Conservation (phyloP, 2,329 filamentous ascomycete genomes). For the Ascochyta viciae-villosae region DNA sequence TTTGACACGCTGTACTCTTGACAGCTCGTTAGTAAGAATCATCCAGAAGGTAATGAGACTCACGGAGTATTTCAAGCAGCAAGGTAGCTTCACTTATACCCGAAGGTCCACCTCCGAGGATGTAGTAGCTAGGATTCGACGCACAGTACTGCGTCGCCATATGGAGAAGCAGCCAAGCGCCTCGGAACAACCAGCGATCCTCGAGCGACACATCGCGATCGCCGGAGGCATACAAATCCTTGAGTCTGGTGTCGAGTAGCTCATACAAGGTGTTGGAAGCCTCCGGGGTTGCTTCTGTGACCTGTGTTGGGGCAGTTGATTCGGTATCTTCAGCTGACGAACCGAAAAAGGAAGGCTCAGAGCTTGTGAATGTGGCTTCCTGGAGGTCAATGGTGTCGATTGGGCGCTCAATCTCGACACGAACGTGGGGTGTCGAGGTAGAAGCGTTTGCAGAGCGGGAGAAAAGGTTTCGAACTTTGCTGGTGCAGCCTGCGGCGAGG, state of each 20-base stretch:
- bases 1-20: neutral
- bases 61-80: constrained; percentile 19
- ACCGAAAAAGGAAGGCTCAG: too few relatives aligned
- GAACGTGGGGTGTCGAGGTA: neutral
- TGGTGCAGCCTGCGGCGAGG: constrained; percentile 11
- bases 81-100: constrained; percentile 5
- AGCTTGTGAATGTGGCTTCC: neutral
- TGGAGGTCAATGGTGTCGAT: neutral
- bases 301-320: neutral
- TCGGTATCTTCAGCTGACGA: neutral
- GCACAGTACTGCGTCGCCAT: constrained; percentile 23
- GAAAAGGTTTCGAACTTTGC: neutral
- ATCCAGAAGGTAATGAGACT: neutral
- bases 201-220: constrained; percentile 14
- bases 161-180: constrained; percentile 27
- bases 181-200: constrained; percentile 28
- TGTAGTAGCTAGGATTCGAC: constrained; percentile 23
- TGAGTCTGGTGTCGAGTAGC: constrained; percentile 19
- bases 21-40: neutral
- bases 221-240: constrained; percentile 13
- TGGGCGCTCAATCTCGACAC: neutral
- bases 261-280: constrained; percentile 14
- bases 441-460: neutral
- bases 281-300: neutral
- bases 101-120: constrained; percentile 1